These are phyloP conservation scores for Cladosporium sp. DNA, from an alignment of 2,329 filamentous ascomycete species.

Conservation along the genomic window DNA sequence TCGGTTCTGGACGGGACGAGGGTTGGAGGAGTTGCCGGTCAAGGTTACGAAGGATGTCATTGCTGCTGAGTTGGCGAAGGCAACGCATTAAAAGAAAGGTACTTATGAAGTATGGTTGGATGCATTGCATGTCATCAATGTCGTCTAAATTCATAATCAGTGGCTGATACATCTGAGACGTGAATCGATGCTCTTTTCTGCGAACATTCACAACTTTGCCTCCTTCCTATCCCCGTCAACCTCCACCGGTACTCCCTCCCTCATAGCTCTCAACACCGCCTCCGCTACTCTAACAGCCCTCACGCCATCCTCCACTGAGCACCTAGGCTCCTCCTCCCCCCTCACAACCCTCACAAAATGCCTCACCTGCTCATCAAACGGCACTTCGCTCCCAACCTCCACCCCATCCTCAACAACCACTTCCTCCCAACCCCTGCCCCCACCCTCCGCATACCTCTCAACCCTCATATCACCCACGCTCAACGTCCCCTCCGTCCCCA, in stretches of 20 bases:
- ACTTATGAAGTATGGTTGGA: not conserved
- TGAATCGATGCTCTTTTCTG: too few species aligned
- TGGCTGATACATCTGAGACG: not conserved
- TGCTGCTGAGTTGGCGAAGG: slow-evolving; percentile 26
- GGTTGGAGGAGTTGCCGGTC: slow-evolving; percentile 54
- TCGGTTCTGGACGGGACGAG: slow-evolving; percentile 57
- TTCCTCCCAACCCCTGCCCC: slow-evolving; percentile 39
- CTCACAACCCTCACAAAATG: slow-evolving; percentile 48
- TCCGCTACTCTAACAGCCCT: slow-evolving; percentile 49
- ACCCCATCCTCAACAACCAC: slow-evolving; percentile 31
- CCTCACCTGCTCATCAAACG: slow-evolving; percentile 48
- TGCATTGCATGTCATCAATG: not conserved
- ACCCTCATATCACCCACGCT: slow-evolving; percentile 50
- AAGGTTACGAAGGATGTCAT: slow-evolving; percentile 52
- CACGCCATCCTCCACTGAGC: slow-evolving; percentile 45
- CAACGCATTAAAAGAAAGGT: not conserved
- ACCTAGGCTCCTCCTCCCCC: slow-evolving; percentile 39
- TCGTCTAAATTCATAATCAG: not conserved
- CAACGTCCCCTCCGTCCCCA: slow-evolving; percentile 46
- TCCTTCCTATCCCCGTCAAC: not conserved
- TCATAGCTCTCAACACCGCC: slow-evolving; percentile 43
- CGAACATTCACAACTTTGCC: not conserved
- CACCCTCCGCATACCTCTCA: slow-evolving; percentile 39
- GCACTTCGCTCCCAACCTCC: slow-evolving; percentile 30
- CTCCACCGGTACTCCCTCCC: slow-evolving; percentile 22